Evolutionary conservation across 2,329 filamentous ascomycete genomes (phyloP), one percentile per base, ranked within the genome.

Genomic region (Pseudogymnoascus sp.): DNA sequence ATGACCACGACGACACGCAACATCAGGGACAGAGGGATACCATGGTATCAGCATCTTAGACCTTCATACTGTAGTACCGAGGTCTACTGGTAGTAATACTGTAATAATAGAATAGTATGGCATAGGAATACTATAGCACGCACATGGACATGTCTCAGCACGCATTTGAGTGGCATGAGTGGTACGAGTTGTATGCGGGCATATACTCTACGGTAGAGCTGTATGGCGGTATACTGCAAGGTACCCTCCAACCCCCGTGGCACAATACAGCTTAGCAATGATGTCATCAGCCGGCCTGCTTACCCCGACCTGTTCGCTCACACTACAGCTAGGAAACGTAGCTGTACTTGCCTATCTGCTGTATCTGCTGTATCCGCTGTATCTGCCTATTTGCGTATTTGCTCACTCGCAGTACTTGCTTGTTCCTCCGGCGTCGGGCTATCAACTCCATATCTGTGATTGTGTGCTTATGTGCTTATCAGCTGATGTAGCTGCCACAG

Each of bases 111-210:
- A 21, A 21, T 21, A 36, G 10, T 13, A 39, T 39, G 37, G n/a
- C 37, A 17, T 39, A 3, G 9, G 15, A 17, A n/a, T n/a, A 26
- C 17, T 11, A 33, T 17, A 31, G n/a, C 26, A 54, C 47, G 47
- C 47, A 54, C 47, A 54, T 54, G 29, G 26, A 17, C 47, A 33
- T 54, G 47, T 54, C 47, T 54, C 29, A 54, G 47, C 47, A 54
- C 47, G 26, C 17, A 54, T 54, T 54, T n/a, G 10, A 44, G 41
- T n/a, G 21, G 21, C 21, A 21, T 21, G 21, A 21, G 21, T 21
- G 21, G 21, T 21, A 2, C 21, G 21, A 21, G 21, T 21, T 21
- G 21, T 21, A 21, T 21, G 21, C 21, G 21, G 21, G 21, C 21
- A 10, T 35, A 35, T 35, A 4, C 33, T 39, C 21, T 21, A 21